Base-by-base conservation (phyloP, 345 rosid species). In the Dipteronia sinensis region DNA sequence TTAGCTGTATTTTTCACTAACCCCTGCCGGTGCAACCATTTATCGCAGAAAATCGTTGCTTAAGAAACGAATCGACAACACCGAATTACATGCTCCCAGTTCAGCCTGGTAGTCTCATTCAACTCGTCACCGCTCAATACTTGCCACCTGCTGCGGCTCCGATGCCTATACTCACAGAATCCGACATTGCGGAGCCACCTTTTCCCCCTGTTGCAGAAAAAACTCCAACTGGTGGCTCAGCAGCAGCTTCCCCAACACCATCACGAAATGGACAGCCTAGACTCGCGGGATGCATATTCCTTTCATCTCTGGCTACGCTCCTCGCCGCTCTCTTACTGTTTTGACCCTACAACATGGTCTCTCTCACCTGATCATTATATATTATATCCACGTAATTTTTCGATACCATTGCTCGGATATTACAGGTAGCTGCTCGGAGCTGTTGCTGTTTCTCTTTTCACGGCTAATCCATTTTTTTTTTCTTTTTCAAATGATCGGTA, bases 71-170 rank as follows among this genome's bases (percentile, higher is more conserved):
- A n/a, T n/a, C 78, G 3, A 23, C 87, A 0, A 46, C 19, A 7
- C 90, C 91, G 44, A 0, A 34, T 29, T 92, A 86, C 89, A 95
- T 93, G 99, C 38, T 5, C 71, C 85, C 91, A 10, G 86, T 82
- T 56, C 3, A 49, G 85, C 89, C 97, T 10, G 97, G 89, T 62
- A 16, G 74, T 76, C 95, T 91, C 76, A 0, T 81, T n/a, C 2
- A 12, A 55, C 22, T 87, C 71, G 23, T 94, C 61, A 15, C 79
- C 2, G 0, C 61, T 75, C 7, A 0, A 1, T 68, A 61, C 56
- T 7, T 86, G 87, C 98, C 90, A 51, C 98, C 89, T 46, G 93
- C 91, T 7, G 82, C 82, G 85, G 90, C 97, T 44, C 98, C 97
- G 58, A 78, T 34, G 47, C 95, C 97, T 1, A 79, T 88, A 58